Evolutionary conservation across 2,329 filamentous ascomycete genomes (phyloP).

Genomic region (Piedraia hortae): DNA sequence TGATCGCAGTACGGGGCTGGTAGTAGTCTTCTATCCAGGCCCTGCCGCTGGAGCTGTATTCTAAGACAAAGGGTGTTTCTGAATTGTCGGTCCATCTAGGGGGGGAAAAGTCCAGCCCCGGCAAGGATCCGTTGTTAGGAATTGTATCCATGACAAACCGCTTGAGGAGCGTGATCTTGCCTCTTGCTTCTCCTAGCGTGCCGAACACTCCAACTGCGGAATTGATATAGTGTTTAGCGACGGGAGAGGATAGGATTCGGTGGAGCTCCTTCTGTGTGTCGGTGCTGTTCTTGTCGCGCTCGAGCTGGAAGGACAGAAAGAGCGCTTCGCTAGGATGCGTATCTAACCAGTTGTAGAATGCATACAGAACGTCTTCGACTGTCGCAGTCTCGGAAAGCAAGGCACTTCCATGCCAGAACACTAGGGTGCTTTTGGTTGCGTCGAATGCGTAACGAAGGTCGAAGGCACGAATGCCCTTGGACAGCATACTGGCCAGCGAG

Average conservation of each 20-base stretch:
- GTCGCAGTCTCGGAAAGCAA: slow-evolving; percentile 19
- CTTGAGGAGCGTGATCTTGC: slow-evolving; percentile 18
- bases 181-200: slow-evolving; percentile 13
- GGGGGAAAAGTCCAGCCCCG: slow-evolving; percentile 22
- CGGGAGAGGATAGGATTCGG: slow-evolving; percentile 14
- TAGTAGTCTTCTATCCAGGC: slow-evolving; percentile 26
- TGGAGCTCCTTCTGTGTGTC: slow-evolving; percentile 15
- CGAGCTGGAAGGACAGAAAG: slow-evolving; percentile 22
- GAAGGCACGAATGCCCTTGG: slow-evolving; percentile 22
- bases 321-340: slow-evolving; percentile 19
- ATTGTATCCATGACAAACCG: slow-evolving; percentile 20
- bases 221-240: slow-evolving; percentile 16
- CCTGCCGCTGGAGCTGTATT: slow-evolving; percentile 16
- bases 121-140: slow-evolving; percentile 15
- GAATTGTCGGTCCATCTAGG: slow-evolving; percentile 21
- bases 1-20: slow-evolving; percentile 12
- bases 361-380: slow-evolving; percentile 20
- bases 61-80: slow-evolving; percentile 18
- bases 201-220: slow-evolving; percentile 14
- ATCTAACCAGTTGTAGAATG: slow-evolving; percentile 23
- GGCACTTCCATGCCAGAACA: slow-evolving; percentile 23
- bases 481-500: slow-evolving; percentile 16
- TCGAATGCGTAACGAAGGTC: slow-evolving; percentile 24
- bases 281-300: slow-evolving; percentile 13
- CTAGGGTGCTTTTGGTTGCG: slow-evolving; percentile 17